Percentiles rank a stretch among this genome's conserved stretches.
Conservation (phyloP, 495 filamentous ascomycete species). For the Neurospora hispaniola region DNA sequence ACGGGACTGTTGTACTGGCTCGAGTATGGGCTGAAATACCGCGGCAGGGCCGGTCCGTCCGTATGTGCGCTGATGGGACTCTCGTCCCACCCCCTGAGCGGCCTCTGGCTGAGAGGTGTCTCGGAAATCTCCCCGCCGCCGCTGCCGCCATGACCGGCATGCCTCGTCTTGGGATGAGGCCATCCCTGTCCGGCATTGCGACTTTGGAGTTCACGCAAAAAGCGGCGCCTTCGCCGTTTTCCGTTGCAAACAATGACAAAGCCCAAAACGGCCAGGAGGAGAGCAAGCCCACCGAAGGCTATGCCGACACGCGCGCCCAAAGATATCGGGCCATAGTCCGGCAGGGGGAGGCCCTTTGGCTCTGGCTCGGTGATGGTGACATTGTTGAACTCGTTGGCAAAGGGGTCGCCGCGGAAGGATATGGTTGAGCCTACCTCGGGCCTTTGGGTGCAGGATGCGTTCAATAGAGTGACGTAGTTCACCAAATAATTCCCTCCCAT, state of each 20-base stretch:
- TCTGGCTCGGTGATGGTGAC: slow-evolving; percentile 33
- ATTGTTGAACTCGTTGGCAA: slow-evolving; percentile 25
- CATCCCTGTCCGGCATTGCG: slow-evolving; percentile 24
- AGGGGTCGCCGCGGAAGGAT: slow-evolving; percentile 37
- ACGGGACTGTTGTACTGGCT: slow-evolving; percentile 39
- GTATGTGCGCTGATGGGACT: slow-evolving; percentile 33
- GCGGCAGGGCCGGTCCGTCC: slow-evolving; percentile 25
- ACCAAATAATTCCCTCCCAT: slow-evolving; percentile 19
- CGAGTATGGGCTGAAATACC: slow-evolving; percentile 38
- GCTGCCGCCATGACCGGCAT: slow-evolving; percentile 8
- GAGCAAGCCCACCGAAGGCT: slow-evolving; percentile 34
- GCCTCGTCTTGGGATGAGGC: slow-evolving; percentile 24
- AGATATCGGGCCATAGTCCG: slow-evolving; percentile 30
- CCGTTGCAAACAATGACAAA: slow-evolving; percentile 39
- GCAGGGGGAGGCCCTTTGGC: slow-evolving; percentile 13
- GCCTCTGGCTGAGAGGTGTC: slow-evolving; percentile 37
- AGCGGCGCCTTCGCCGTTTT: slow-evolving; percentile 35
- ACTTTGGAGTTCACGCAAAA: slow-evolving; percentile 28
- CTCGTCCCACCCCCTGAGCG: slow-evolving; percentile 37
- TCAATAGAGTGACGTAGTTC: slow-evolving; percentile 37
- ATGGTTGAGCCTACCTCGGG: slow-evolving; percentile 28
- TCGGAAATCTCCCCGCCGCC: slow-evolving; percentile 32
- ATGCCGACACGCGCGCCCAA: slow-evolving; percentile 43
- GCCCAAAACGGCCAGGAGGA: slow-evolving; percentile 31
- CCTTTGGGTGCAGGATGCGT: slow-evolving; percentile 36